phyloP scores from a whole-genome alignment of 2,329 filamentous ascomycete genomes.

The Trichoderma brevicompactum region DNA sequence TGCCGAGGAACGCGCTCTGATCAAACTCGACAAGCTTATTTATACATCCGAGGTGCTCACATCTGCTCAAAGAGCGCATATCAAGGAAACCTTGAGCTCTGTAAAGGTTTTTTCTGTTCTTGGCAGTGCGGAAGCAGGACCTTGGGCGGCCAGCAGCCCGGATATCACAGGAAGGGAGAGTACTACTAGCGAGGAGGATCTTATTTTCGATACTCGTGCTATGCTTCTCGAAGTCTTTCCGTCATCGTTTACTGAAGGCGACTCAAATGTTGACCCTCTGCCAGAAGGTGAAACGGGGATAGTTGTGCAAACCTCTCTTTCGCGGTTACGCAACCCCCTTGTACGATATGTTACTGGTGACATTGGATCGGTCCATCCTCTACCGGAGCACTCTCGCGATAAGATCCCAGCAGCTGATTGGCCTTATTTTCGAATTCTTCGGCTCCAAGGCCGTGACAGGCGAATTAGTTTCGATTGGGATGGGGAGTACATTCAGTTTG shows the following conservation, averaged over 20 bases:
- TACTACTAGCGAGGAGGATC: slow-evolving; percentile 36
- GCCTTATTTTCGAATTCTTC: slow-evolving; percentile 42
- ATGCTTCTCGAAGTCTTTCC: slow-evolving; percentile 46
- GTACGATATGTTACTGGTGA: slow-evolving; percentile 51
- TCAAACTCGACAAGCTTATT: slow-evolving; percentile 47
- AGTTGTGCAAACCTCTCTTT: slow-evolving; percentile 49
- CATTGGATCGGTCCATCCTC: slow-evolving; percentile 45
- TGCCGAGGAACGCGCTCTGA: slow-evolving; percentile 25
- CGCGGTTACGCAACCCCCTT: slow-evolving; percentile 48
- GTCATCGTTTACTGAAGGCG: slow-evolving; percentile 26
- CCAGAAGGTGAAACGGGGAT: slow-evolving; percentile 43
- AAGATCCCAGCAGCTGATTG: slow-evolving; percentile 34
- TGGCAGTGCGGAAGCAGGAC: slow-evolving; percentile 50
- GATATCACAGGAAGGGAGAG: slow-evolving; percentile 35
- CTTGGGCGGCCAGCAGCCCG: slow-evolving; percentile 43
- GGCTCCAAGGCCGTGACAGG: slow-evolving; percentile 47
- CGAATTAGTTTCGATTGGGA: slow-evolving; percentile 51
- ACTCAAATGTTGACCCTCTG: slow-evolving; percentile 27
- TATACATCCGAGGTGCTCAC: slow-evolving; percentile 51
- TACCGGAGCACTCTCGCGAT: slow-evolving; percentile 34
- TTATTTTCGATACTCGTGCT: slow-evolving; percentile 46
- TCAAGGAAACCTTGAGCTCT: slow-evolving; percentile 38
- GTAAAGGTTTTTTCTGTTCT: slow-evolving; percentile 47
- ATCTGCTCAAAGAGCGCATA: slow-evolving; percentile 38
- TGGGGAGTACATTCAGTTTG: slow-evolving; percentile 46